Percentiles rank a stretch among this genome's conserved stretches.
phyloP scores from a whole-genome alignment of 2,329 filamentous ascomycete species.

The Colletotrichum orchidophilum region DNA sequence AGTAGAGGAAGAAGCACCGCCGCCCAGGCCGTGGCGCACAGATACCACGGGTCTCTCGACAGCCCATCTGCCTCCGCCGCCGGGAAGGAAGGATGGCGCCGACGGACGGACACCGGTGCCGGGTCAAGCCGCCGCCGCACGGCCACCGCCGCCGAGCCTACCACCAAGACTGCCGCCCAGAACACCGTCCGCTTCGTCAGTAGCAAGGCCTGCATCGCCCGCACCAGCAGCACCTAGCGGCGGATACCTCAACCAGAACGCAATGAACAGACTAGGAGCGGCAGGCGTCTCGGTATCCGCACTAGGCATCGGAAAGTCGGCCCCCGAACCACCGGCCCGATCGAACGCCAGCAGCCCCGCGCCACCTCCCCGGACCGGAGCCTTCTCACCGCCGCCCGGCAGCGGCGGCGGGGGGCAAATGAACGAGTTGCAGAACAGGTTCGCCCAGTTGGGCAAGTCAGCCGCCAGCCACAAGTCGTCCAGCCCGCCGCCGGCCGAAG shows the following conservation, averaged over 20 bases:
- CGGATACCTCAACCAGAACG: constrained; percentile 59
- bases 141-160: constrained; percentile 68
- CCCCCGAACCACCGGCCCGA: constrained; percentile 36
- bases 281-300: constrained; percentile 83
- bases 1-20: constrained; percentile 55
- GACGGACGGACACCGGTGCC: constrained; percentile 43
- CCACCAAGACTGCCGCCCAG: constrained; percentile 73
- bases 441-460: constrained; percentile 61
- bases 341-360: constrained; percentile 41
- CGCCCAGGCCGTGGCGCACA: constrained; percentile 69
- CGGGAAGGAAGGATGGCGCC: constrained; percentile 60
- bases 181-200: constrained; percentile 44
- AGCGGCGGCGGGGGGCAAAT: constrained; percentile 53
- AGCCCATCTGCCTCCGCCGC: constrained; percentile 75
- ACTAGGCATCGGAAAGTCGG: constrained; percentile 71
- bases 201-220: constrained; percentile 46
- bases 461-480: constrained; percentile 38
- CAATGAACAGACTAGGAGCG: constrained; percentile 72
- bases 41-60: constrained; percentile 79
- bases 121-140: constrained; percentile 37
- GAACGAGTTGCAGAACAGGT: constrained; percentile 74
- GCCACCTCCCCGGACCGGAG: constrained; percentile 38
- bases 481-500: constrained; percentile 48
- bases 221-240: constrained; percentile 45
- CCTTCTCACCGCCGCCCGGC: constrained; percentile 29